A percentile compares a stretch with the other conserved stretches of the same genome.
These are phyloP conservation scores for Verticillium tricorpus DNA, from an alignment of 2,329 filamentous ascomycete genomes.

Conservation along the genomic window DNA sequence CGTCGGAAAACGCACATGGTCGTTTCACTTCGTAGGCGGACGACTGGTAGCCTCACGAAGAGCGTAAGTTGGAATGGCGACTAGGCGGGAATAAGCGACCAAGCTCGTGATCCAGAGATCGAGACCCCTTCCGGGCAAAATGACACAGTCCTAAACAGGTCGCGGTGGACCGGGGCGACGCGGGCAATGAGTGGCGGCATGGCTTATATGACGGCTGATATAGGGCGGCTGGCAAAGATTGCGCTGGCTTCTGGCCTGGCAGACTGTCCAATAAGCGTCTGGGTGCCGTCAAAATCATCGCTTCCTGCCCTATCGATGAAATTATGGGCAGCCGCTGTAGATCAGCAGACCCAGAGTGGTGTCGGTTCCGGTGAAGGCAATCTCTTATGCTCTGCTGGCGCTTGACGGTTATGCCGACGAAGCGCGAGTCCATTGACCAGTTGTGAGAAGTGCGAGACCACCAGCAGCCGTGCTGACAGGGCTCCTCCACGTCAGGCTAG, in stretches of 20 bases:
- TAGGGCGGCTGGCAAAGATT: background rate
- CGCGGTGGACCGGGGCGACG: background rate
- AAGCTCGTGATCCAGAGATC: background rate
- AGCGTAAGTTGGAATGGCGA: background rate
- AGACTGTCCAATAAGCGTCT: background rate
- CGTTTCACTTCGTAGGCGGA: background rate
- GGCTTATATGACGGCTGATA: background rate
- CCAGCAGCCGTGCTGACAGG: too few relatives aligned
- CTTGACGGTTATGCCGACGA: background rate
- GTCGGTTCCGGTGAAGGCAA: background rate
- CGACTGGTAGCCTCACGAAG: background rate
- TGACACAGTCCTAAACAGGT: background rate
- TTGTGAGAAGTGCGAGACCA: too few relatives aligned
- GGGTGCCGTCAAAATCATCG: background rate
- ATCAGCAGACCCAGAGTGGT: background rate
- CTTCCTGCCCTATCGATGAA: background rate
- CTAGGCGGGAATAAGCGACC: background rate
- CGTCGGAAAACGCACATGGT: background rate
- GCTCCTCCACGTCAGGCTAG: too few relatives aligned
- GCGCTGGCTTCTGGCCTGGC: background rate
- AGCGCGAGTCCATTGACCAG: too few relatives aligned
- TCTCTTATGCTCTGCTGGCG: background rate
- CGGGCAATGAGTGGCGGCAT: background rate
- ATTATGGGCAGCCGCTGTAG: background rate
- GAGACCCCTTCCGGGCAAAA: background rate